A percentile compares a stretch with the other conserved stretches of the same genome.
These are phyloP conservation scores for Gardenia jasminoides DNA, from an alignment of 257 asterid species.

Conservation along the genomic window DNA sequence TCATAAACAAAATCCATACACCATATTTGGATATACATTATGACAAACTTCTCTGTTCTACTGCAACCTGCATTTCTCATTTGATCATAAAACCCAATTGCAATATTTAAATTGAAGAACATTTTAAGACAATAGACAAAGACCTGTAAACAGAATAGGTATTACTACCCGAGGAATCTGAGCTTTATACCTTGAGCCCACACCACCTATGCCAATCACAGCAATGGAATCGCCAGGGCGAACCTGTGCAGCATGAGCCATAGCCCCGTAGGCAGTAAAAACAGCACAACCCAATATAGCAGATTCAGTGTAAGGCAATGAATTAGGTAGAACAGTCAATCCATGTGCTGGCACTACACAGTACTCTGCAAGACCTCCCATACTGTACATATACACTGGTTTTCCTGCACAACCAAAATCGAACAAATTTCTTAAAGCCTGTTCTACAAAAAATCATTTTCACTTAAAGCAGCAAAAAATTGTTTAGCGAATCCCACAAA, in stretches of 20 bases:
- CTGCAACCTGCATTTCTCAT: not conserved
- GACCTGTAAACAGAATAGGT: not conserved
- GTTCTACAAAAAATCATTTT: conserved; percentile 13
- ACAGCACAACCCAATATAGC: conserved; percentile 96
- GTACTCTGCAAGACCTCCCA: conserved; percentile 99
- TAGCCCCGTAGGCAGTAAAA: conserved; percentile 98
- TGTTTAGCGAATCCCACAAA: not conserved
- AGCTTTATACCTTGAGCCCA: conserved; percentile 82
- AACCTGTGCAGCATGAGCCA: conserved; percentile 98
- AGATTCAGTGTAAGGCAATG: conserved; percentile 91
- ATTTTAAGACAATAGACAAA: not conserved
- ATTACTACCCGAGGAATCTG: not conserved
- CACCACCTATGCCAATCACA: conserved; percentile 97
- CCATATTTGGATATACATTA: not conserved
- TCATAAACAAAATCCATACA: not conserved
- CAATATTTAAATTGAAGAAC: not conserved
- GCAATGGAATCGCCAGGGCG: conserved; percentile 91
- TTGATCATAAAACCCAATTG: not conserved
- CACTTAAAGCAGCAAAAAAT: not conserved
- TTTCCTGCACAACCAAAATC: conserved; percentile 57
- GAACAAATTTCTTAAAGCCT: conserved; percentile 23
- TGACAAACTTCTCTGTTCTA: not conserved
- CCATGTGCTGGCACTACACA: conserved; percentile 97
- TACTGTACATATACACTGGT: conserved; percentile 97
- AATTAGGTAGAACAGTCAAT: conserved; percentile 64